Evolutionary conservation across 805 yeast species (phyloP), one percentile per base, ranked within the genome.

Genomic region (Candida lessepsii): DNA sequence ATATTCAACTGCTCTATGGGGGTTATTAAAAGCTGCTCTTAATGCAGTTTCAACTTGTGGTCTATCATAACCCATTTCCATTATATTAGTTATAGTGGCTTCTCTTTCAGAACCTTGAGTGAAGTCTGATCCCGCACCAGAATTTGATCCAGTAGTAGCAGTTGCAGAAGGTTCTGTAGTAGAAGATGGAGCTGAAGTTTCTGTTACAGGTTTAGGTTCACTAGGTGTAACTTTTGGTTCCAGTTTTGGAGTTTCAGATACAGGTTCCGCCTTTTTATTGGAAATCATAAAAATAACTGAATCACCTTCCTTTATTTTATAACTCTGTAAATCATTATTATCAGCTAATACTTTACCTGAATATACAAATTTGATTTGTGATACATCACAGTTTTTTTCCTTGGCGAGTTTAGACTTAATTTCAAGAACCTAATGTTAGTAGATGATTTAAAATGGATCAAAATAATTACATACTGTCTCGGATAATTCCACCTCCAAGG

Each of bases 1-100:
- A 60, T 91, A 90, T 60, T 93, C 99, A 10, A 93, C 98, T 0
- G 99, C 99, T 54, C 99, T 81, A 60, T 91, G 98, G 15, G 99
- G 98, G 64, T 93, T 90, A 67, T 91, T 91, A 69, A 81, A 93
- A 1, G 99, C 98, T 11, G 96, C 96, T 52, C 95, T 80, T 59
- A 93, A 69, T 0, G 99, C 99, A 33, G 80, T 77, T 64, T 87
- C 95, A 18, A 88, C 96, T 58, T 87, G 86, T 13, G 79, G 75
- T 52, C 95, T 80, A 37, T 84, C 87, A 58, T 89, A 93, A 7
- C 99, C 99, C 97, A 93, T 89, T 51, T 87, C 97, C 81, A 89
- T 78, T 61, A 93, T 89, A 57, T 83, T 83, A 44, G 72, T 74
- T 42, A 91, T 77, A 24, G 95, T 86, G 21, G 81, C 77, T 53